phyloP scores from a whole-genome alignment of 129 eudicot species.

The Centaurea solstitialis region DNA sequence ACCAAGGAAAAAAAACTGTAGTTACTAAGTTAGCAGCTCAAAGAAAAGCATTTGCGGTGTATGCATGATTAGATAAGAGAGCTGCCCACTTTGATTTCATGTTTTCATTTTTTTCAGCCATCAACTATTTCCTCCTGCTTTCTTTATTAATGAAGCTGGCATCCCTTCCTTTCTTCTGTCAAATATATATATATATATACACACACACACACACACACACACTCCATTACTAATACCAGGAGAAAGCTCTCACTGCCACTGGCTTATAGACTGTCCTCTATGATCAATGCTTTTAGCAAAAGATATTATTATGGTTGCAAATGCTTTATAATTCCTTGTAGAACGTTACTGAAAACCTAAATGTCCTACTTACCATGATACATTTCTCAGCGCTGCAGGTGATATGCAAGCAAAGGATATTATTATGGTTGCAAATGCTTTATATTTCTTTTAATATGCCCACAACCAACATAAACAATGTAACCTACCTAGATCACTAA shows the following conservation, averaged over 20 bases:
- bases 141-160: background rate
- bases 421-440: no score
- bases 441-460: background rate
- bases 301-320: background rate
- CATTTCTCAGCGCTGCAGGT: background rate
- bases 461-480: background rate
- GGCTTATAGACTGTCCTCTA: background rate
- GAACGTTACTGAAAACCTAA: background rate
- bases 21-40: background rate
- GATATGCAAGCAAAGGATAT: background rate
- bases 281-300: background rate
- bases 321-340: background rate
- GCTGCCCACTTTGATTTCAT: background rate
- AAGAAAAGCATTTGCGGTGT: background rate
- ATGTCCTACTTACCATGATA: conserved; percentile 6
- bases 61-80: background rate
- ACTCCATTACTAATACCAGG: background rate
- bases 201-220: background rate
- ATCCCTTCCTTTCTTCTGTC: background rate
- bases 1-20: background rate
- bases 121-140: background rate
- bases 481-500: background rate
- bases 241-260: background rate
- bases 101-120: background rate
- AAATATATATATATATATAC: background rate